phyloP scores from a whole-genome alignment of 1,284 basidiomycete species.

The Microbotryomycetes sp. region DNA sequence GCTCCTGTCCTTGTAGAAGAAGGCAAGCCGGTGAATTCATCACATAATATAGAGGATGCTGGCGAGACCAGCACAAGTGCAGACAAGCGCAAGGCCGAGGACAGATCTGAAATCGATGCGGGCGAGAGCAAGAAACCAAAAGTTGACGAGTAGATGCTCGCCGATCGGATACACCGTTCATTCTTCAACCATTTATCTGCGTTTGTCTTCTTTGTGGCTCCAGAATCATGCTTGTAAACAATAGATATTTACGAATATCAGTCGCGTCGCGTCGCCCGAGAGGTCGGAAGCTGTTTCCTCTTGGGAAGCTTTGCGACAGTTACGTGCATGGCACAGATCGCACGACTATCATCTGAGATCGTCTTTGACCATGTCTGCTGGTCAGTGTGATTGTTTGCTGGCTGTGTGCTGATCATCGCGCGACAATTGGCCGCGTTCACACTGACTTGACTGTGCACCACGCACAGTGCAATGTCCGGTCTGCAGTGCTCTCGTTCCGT shows the following conservation, averaged over 20 bases:
- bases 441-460: too few relatives aligned
- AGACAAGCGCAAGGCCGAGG: slow-evolving; percentile 15
- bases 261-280: background rate
- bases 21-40: background rate
- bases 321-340: background rate
- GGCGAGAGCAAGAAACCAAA: slow-evolving; percentile 5
- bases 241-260: background rate
- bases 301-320: background rate
- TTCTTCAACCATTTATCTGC: too few relatives aligned
- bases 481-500: background rate
- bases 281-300: background rate
- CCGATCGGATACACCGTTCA: too few relatives aligned
- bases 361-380: background rate
- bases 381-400: background rate
- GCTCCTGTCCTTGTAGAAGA: background rate
- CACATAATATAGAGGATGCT: background rate
- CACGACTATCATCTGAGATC: background rate
- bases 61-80: background rate
- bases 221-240: too few relatives aligned
- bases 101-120: background rate
- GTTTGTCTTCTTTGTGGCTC: too few relatives aligned
- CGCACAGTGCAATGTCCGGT: background rate
- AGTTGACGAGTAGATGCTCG: slow-evolving; percentile 12
- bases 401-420: background rate
- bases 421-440: background rate